Evolutionary conservation across 2,329 filamentous ascomycete species (phyloP).

Genomic region (Colletotrichum aenigma): DNA sequence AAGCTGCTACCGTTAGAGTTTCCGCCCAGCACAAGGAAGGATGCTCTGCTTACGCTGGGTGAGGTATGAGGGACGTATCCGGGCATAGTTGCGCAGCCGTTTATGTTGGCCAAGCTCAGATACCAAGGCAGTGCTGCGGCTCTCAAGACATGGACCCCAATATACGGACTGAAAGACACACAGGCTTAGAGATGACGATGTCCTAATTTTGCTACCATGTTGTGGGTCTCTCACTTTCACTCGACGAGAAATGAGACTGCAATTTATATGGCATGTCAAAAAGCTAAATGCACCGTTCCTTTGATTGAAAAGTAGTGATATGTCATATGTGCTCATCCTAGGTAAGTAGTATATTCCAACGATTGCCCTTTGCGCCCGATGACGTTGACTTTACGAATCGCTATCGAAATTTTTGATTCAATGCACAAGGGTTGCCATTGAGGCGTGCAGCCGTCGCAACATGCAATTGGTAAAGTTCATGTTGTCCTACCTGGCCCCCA

Average conservation of each 20-base stretch:
- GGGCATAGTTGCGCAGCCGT: not conserved
- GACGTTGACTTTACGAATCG: not conserved
- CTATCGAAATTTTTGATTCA: not conserved
- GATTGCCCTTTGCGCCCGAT: not conserved
- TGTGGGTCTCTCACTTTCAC: not conserved
- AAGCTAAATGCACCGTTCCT: not conserved
- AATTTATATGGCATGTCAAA: not conserved
- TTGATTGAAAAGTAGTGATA: not conserved
- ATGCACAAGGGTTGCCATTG: not conserved
- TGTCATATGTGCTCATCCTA: not conserved
- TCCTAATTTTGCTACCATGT: not conserved
- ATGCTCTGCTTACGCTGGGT: constrained; percentile 8
- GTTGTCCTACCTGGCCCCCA: too few species aligned
- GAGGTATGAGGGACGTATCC: not conserved
- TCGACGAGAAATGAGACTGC: too few species aligned
- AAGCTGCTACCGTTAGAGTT: constrained; percentile 25
- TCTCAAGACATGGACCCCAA: not conserved
- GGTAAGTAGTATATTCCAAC: not conserved
- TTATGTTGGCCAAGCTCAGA: not conserved
- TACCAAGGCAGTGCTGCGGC: not conserved
- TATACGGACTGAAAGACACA: not conserved
- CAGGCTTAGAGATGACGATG: too few species aligned
- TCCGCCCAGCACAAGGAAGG: not conserved
- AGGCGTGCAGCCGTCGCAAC: not conserved
- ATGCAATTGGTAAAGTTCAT: too few species aligned